Evolutionary conservation across 768 basidiomycete genomes (phyloP).

Genomic region (Podaxis sp.): DNA sequence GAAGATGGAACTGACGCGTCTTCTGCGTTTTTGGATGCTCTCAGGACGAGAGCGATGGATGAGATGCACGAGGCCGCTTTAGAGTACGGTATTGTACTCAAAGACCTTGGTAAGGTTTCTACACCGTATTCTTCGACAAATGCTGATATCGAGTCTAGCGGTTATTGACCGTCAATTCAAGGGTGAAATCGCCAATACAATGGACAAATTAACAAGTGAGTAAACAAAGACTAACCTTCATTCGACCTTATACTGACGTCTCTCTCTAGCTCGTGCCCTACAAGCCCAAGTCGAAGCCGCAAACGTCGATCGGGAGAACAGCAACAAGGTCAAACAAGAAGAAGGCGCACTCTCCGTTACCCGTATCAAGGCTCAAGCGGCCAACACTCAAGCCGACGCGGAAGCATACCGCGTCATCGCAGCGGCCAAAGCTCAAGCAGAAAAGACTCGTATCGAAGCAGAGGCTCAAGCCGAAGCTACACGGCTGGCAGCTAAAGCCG

Average conservation of each 20-base stretch:
- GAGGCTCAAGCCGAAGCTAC: constrained; percentile 79
- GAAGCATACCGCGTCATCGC: constrained; percentile 75
- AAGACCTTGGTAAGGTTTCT: constrained; percentile 62
- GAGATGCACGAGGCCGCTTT: constrained; percentile 80
- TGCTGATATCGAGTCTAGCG: constrained; percentile 38
- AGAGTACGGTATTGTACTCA: constrained; percentile 81
- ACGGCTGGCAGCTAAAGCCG: constrained; percentile 71
- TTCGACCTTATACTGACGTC: constrained; percentile 12
- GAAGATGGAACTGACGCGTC: constrained; percentile 70
- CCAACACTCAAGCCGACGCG: constrained; percentile 67
- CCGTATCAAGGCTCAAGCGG: constrained; percentile 69
- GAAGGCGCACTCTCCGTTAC: constrained; percentile 78
- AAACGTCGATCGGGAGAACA: constrained; percentile 85
- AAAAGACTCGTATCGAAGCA: constrained; percentile 71
- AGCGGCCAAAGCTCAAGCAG: constrained; percentile 71
- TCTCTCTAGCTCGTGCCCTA: constrained; percentile 59
- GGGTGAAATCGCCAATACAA: constrained; percentile 81
- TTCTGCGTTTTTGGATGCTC: constrained; percentile 78
- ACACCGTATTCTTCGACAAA: background rate
- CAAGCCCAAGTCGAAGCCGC: constrained; percentile 89
- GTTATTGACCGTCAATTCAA: constrained; percentile 90
- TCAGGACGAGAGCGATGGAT: constrained; percentile 83
- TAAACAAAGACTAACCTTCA: background rate
- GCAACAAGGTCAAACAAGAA: constrained; percentile 85
- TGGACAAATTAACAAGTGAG: constrained; percentile 74